These are phyloP conservation scores for Pholiota adiposa DNA, from an alignment of 1,284 basidiomycete species.

Conservation along the genomic window DNA sequence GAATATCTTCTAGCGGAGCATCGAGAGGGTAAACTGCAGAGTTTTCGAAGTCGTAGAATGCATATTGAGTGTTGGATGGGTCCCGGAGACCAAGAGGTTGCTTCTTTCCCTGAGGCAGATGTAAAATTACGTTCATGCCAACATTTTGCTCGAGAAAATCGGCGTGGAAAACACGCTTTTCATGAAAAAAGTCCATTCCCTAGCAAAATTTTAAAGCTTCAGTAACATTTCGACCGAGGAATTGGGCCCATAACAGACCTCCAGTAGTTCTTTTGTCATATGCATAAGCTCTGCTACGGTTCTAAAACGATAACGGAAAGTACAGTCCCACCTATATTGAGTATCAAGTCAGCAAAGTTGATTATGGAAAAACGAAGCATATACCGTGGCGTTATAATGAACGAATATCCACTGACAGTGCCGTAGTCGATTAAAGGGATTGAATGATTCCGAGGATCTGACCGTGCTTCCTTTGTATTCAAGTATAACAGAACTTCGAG, in stretches of 20 bases:
- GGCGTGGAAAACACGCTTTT: background rate
- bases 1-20: background rate
- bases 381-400: background rate
- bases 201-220: background rate
- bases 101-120: background rate
- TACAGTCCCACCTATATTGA: background rate
- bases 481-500: background rate
- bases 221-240: too few species aligned
- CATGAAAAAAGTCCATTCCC: background rate
- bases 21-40: background rate
- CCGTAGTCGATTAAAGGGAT: background rate
- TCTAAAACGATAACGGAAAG: background rate
- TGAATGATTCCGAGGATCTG: conserved; percentile 3
- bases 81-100: background rate
- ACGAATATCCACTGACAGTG: background rate
- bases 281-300: background rate
- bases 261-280: background rate
- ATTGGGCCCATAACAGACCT: background rate
- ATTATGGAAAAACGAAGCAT: background rate
- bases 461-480: background rate
- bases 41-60: background rate
- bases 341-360: background rate
- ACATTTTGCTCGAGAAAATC: background rate
- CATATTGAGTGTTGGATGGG: background rate
- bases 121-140: background rate